These are phyloP conservation scores for Linnemannia schmuckeri DNA, from an alignment of 192 early-diverging fungal species.

Conservation along the genomic window DNA sequence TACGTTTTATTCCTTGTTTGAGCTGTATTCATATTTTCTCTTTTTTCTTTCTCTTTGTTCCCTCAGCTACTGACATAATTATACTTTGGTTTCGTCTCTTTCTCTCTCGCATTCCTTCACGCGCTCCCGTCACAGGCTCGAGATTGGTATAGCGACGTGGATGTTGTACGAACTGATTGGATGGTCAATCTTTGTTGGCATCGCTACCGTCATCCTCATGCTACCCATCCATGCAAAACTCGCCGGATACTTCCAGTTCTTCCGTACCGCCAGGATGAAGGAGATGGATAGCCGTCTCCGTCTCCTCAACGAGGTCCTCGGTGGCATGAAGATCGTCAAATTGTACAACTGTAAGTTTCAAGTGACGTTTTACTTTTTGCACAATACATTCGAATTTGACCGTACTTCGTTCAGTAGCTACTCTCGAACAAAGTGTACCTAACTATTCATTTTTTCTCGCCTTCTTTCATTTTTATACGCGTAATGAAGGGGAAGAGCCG, in stretches of 20 bases:
- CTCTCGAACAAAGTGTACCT: neutral
- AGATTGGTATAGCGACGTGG: slow-evolving; percentile 15
- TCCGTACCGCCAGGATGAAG: slow-evolving; percentile 23
- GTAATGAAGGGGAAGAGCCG: slow-evolving; percentile 21
- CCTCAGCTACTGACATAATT: neutral
- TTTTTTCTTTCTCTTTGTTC: neutral
- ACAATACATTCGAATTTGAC: too few species aligned
- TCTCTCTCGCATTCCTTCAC: too few species aligned
- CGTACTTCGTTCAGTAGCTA: too few species aligned
- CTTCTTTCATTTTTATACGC: neutral
- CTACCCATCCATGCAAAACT: slow-evolving; percentile 23
- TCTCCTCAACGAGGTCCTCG: slow-evolving; percentile 50
- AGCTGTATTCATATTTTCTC: neutral
- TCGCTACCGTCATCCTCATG: slow-evolving; percentile 23
- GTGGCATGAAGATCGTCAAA: slow-evolving; percentile 56
- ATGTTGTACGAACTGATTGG: slow-evolving; percentile 30
- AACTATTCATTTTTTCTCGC: neutral
- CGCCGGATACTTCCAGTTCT: neutral
- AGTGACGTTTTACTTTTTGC: too few species aligned
- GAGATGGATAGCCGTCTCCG: slow-evolving; percentile 52
- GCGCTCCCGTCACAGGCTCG: neutral
- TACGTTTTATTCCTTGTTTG: neutral
- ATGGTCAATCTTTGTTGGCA: slow-evolving; percentile 39
- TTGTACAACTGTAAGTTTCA: slow-evolving; percentile 38
- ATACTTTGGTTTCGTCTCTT: too few species aligned